phyloP scores from a whole-genome alignment of 352 stramenopile species.

The Pseudoperonospora humuli region DNA sequence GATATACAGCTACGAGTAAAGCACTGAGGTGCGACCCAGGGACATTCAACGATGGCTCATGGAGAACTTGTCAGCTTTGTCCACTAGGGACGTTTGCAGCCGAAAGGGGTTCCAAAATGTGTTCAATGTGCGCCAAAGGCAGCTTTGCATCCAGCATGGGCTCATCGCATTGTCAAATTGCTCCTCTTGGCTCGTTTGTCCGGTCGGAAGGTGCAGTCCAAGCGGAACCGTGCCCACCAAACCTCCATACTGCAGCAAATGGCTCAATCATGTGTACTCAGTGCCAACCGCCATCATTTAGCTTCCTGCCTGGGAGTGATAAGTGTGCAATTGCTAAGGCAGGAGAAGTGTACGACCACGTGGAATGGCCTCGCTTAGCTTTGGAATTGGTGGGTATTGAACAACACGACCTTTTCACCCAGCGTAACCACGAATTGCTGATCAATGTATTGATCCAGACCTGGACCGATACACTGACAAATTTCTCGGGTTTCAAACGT shows the following conservation, averaged over 20 bases:
- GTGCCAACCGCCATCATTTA: slow-evolving; percentile 24
- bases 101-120: slow-evolving; percentile 7
- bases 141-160: slow-evolving; percentile 23
- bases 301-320: slow-evolving; percentile 24
- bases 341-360: slow-evolving; percentile 38
- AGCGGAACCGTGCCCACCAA: slow-evolving; percentile 25
- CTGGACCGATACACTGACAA: slow-evolving; percentile 19
- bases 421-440: neutral
- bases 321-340: slow-evolving; percentile 19
- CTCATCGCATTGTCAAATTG: slow-evolving; percentile 20
- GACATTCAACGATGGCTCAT: slow-evolving; percentile 30
- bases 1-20: slow-evolving; percentile 1
- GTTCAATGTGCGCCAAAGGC: slow-evolving; percentile 25
- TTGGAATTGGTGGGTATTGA: slow-evolving; percentile 20
- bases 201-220: slow-evolving; percentile 18
- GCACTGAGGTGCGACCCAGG: slow-evolving; percentile 25
- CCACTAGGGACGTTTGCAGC: slow-evolving; percentile 22
- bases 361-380: slow-evolving; percentile 26
- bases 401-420: slow-evolving; percentile 2
- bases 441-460: slow-evolving; percentile 9
- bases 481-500: slow-evolving; percentile 7
- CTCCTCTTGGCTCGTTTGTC: slow-evolving; percentile 31
- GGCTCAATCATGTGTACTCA: slow-evolving; percentile 24
- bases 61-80: slow-evolving; percentile 27
- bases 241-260: slow-evolving; percentile 8